These are phyloP conservation scores for Testicularia cyperi DNA, from an alignment of 1,284 basidiomycete species.

Conservation along the genomic window DNA sequence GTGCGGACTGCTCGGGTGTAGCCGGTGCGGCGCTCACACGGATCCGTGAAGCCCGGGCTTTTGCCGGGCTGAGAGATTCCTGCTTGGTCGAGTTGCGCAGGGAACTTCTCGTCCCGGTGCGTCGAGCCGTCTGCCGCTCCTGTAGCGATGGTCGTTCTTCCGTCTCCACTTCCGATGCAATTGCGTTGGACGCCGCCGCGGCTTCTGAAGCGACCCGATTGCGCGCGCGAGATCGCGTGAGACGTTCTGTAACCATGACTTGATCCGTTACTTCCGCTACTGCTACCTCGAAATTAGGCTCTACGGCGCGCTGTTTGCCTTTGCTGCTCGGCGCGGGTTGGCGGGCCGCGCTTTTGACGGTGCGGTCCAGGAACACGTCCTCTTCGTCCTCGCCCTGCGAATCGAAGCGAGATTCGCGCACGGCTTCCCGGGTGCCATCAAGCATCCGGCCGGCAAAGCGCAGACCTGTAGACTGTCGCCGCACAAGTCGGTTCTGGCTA, in stretches of 20 bases:
- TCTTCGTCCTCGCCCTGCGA: slow-evolving; percentile 39
- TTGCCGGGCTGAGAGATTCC: slow-evolving; percentile 14
- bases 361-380: slow-evolving; percentile 28
- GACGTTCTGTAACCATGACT: too few relatives aligned
- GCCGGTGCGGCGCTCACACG: too few relatives aligned
- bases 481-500: slow-evolving; percentile 25
- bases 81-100: slow-evolving; percentile 13
- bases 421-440: slow-evolving; percentile 14
- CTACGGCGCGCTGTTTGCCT: background rate
- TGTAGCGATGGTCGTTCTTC: too few relatives aligned
- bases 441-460: slow-evolving; percentile 13
- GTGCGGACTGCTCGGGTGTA: too few relatives aligned
- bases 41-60: slow-evolving; percentile 9
- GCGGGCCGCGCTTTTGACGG: background rate
- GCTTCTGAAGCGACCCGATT: too few relatives aligned
- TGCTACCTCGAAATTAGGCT: too few relatives aligned
- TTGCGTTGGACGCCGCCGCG: too few relatives aligned
- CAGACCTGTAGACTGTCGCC: background rate
- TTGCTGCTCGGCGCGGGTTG: too few relatives aligned
- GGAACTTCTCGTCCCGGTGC: slow-evolving; percentile 4
- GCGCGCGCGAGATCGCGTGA: too few relatives aligned
- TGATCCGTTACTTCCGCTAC: too few relatives aligned
- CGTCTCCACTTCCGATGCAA: background rate
- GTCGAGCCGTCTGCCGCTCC: slow-evolving; percentile 13
- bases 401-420: slow-evolving; percentile 34